These are phyloP conservation scores for Ophidiomyces ophidiicola DNA, from an alignment of 2,329 filamentous ascomycete species.

Conservation along the genomic window DNA sequence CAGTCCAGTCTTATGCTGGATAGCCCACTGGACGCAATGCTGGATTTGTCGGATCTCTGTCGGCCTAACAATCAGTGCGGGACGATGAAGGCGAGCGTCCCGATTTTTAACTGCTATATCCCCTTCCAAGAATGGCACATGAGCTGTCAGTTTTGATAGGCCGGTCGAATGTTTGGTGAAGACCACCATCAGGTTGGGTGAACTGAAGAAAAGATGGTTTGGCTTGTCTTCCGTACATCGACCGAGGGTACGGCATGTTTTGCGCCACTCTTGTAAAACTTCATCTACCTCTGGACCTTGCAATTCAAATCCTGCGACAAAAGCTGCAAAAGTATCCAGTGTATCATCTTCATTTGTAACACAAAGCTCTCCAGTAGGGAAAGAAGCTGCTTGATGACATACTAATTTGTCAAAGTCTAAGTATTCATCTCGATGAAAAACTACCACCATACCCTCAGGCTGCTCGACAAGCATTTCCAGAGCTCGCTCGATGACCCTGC, in stretches of 20 bases:
- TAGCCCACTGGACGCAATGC: conserved; percentile 45
- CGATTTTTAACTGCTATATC: conserved; percentile 38
- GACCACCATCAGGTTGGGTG: conserved; percentile 39
- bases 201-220: conserved; percentile 37
- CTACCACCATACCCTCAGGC: conserved; percentile 34
- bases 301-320: conserved; percentile 39
- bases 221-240: conserved; percentile 28
- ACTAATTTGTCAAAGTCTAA: conserved; percentile 40
- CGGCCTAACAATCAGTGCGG: conserved; percentile 38
- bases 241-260: conserved; percentile 31
- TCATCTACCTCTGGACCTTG: conserved; percentile 24
- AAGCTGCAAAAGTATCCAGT: conserved; percentile 43
- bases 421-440: conserved; percentile 43
- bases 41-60: conserved; percentile 40
- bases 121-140: conserved; percentile 28
- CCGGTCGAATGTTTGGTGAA: conserved; percentile 39
- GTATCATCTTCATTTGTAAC: conserved; percentile 36
- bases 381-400: conserved; percentile 37
- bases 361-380: conserved; percentile 35
- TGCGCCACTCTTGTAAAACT: conserved; percentile 18
- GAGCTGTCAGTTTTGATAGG: conserved; percentile 33
- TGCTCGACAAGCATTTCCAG: conserved; percentile 37
- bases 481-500: conserved; percentile 35
- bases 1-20: conserved; percentile 35
- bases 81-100: conserved; percentile 37